Percentiles rank a stretch among this genome's conserved stretches.
Conservation (phyloP, 108 stramenopile genomes). For the Pseudonitzschia multistriata region DNA sequence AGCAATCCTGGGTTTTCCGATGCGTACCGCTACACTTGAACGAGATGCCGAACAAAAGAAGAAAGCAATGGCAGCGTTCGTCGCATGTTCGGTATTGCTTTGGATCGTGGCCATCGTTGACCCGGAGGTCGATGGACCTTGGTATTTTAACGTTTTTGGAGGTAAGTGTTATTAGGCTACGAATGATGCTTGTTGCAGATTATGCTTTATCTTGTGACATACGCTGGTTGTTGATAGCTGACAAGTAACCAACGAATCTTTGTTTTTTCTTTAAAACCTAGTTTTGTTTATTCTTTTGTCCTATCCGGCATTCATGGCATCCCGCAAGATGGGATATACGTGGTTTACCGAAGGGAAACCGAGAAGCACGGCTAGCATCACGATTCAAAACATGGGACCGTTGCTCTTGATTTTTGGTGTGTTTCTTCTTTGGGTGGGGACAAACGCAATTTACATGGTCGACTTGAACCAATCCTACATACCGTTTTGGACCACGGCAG, state of each 20-base stretch:
- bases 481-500: constrained; percentile 17
- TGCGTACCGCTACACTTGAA: constrained; percentile 24
- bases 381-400: constrained; percentile 10
- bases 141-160: constrained; percentile 30
- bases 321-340: constrained; percentile 30
- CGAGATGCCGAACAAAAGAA: constrained; percentile 18
- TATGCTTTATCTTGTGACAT: neutral
- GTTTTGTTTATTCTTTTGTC: constrained; percentile 18
- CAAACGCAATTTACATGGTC: constrained; percentile 15
- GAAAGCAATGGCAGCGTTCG: neutral
- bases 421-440: constrained; percentile 27
- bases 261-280: neutral
- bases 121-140: constrained; percentile 21
- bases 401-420: constrained; percentile 22
- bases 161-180: constrained; percentile 12
- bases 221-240: neutral
- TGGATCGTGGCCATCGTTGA: constrained; percentile 13
- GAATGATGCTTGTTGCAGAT: neutral
- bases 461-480: constrained; percentile 10
- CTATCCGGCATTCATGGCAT: constrained; percentile 4
- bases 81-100: constrained; percentile 5
- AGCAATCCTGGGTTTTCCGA: constrained; percentile 1
- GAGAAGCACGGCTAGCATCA: neutral
- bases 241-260: neutral
- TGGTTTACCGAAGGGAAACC: constrained; percentile 22